phyloP scores from a whole-genome alignment of 2,329 filamentous ascomycete species.

The Calonectria hawksworthii region DNA sequence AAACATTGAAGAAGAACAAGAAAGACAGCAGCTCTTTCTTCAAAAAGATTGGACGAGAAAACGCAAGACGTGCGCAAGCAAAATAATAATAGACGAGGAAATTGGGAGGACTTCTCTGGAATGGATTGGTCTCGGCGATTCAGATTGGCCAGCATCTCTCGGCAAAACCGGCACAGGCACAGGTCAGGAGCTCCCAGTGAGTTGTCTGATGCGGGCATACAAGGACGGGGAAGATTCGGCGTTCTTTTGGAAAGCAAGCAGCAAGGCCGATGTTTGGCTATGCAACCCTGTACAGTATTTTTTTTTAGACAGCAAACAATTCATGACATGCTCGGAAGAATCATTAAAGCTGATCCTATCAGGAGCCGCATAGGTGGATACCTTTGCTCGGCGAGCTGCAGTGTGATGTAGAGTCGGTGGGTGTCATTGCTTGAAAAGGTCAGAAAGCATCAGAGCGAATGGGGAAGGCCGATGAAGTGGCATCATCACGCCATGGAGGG shows the following conservation, averaged over 20 bases:
- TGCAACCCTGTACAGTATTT: conserved; percentile 23
- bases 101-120: conserved; percentile 6
- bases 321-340: background rate
- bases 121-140: conserved; percentile 10
- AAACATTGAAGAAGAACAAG: conserved; percentile 55
- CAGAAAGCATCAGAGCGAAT: background rate
- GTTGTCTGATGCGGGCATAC: conserved; percentile 26
- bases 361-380: background rate
- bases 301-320: conserved; percentile 18
- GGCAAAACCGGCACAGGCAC: conserved; percentile 9
- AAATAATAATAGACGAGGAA: conserved; percentile 41
- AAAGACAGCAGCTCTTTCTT: conserved; percentile 57
- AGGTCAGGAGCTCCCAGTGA: conserved; percentile 20
- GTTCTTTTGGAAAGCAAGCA: conserved; percentile 35
- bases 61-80: conserved; percentile 53
- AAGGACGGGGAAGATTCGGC: conserved; percentile 40
- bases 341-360: background rate
- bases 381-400: background rate
- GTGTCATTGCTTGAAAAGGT: background rate
- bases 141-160: conserved; percentile 25
- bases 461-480: conserved; percentile 8
- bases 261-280: conserved; percentile 28
- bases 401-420: background rate
- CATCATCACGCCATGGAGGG: conserved; percentile 16
- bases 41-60: conserved; percentile 59